These are phyloP conservation scores for Pseudogymnoascus destructans DNA, from an alignment of 2,329 filamentous ascomycete genomes.

Conservation along the genomic window DNA sequence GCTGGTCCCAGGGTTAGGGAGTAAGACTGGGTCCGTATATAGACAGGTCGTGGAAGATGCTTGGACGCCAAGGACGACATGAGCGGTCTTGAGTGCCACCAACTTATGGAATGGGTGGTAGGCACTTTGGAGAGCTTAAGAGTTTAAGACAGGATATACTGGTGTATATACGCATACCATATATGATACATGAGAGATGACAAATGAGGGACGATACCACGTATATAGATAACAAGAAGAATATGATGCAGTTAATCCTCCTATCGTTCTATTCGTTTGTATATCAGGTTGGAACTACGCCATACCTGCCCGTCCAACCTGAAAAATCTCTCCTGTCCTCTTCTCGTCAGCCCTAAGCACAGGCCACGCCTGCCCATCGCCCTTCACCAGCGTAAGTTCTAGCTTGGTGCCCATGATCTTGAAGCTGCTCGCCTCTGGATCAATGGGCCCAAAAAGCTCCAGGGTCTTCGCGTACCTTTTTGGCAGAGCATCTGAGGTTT, in stretches of 20 bases:
- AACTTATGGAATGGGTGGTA: conserved; percentile 33
- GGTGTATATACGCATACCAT: conserved; percentile 4
- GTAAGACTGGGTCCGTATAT: conserved; percentile 31
- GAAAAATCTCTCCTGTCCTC: conserved; percentile 67
- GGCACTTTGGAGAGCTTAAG: conserved; percentile 29
- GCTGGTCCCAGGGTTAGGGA: conserved; percentile 31
- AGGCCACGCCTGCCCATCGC: conserved; percentile 52
- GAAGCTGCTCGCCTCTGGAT: conserved; percentile 48
- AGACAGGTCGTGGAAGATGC: conserved; percentile 32
- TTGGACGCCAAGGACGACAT: conserved; percentile 29
- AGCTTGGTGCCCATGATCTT: conserved; percentile 60
- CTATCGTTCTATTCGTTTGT: neutral
- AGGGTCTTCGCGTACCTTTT: conserved; percentile 70
- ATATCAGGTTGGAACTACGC: neutral
- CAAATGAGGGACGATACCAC: neutral
- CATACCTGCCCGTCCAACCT: conserved; percentile 66
- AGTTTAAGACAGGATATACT: conserved; percentile 16
- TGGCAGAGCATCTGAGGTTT: conserved; percentile 59
- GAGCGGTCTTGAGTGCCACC: conserved; percentile 27
- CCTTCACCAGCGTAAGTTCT: conserved; percentile 52
- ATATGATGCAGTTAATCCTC: neutral
- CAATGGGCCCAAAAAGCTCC: conserved; percentile 64
- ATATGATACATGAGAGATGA: conserved; percentile 1
- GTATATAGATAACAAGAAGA: neutral
- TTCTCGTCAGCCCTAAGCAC: conserved; percentile 53